A percentile compares a stretch with the other conserved stretches of the same genome.
phyloP scores from a whole-genome alignment of 768 basidiomycete species.

The Sistotremastrum niveocremeum region DNA sequence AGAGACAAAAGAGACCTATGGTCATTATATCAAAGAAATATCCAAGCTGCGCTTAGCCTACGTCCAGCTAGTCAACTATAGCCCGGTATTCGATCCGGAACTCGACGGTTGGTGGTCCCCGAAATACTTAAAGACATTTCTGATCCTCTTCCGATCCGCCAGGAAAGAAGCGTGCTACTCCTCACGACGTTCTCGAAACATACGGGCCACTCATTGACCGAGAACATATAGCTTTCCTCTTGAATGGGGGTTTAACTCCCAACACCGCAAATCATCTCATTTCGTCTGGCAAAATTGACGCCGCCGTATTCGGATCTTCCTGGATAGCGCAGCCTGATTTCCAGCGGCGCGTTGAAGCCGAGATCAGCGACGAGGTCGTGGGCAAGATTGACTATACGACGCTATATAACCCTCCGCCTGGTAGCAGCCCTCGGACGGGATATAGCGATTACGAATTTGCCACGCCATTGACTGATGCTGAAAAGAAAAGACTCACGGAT shows the following conservation, averaged over 20 bases:
- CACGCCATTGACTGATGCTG: too few species aligned
- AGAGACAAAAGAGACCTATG: constrained; percentile 29
- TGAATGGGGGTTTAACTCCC: constrained; percentile 25
- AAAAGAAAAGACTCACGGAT: too few species aligned
- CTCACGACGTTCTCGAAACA: constrained; percentile 26
- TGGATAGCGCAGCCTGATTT: constrained; percentile 30
- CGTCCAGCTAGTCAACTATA: constrained; percentile 20
- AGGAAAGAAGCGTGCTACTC: constrained; percentile 23
- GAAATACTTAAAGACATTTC: too few species aligned
- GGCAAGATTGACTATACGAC: too few species aligned
- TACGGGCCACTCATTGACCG: constrained; percentile 24
- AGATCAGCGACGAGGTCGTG: too few species aligned
- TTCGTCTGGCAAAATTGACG: constrained; percentile 21
- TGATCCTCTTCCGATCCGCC: constrained; percentile 7
- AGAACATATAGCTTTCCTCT: constrained; percentile 17
- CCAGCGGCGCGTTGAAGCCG: constrained; percentile 18
- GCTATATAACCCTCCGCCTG: too few species aligned
- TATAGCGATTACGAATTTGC: too few species aligned
- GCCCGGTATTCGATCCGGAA: constrained; percentile 11
- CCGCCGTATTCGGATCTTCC: constrained; percentile 22
- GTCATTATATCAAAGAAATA: constrained; percentile 27
- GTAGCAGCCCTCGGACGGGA: too few species aligned
- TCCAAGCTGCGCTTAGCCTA: constrained; percentile 25
- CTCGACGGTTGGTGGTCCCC: constrained; percentile 17
- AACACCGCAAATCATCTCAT: constrained; percentile 26